Base-by-base conservation (phyloP, 768 basidiomycete species). In the Coprinopsis cinerea region DNA sequence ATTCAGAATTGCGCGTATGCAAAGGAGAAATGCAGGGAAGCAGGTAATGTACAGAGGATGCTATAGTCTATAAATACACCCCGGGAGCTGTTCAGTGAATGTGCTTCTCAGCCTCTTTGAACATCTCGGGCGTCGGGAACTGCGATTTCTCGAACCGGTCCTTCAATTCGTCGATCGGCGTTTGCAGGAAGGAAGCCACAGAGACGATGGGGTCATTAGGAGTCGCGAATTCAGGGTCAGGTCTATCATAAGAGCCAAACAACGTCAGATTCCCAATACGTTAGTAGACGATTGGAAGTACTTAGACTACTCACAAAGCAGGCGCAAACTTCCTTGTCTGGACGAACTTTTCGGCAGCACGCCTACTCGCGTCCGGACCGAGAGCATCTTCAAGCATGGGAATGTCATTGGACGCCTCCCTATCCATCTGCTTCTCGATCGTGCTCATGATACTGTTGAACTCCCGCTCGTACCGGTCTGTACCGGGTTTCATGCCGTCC, bases 261-360 rank as follows among this genome's bases (percentile, higher is more conserved):
- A n/a, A 39, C 37, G 17, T 14, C 10, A 7, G 30, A 3, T 14
- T 24, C 9, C 3, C 22, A 7, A n/a, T 4, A 4, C 17, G 14
- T 26, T 18, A 18, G 11, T n/a, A 40, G 39, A 42, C 37, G 30
- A 10, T 20, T 4, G 7, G 3, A 47, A 42, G 20, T 14, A 46
- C n/a, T n/a, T n/a, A 25, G 24, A 9, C 53, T 6, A 64, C 73
- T 11, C 13, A 79, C 79, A 77, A 66, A 9, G 82, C 82, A 0
- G 81, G 82, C 4, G 69, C 79, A 51, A 82, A 78, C 55, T 75
- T 74, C 67, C 83, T 84, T 1, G 81, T 82, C 42, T 69, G 61
- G 54, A 60, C 68, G 64, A 82, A 84, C 35, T 55, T 64, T 20
- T 52, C 52, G 1, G 79, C 78, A 0, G 78, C 76, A 22, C 64